Conservation (phyloP, 805 yeast genomes). For the Saccharomycopsis microspora region DNA sequence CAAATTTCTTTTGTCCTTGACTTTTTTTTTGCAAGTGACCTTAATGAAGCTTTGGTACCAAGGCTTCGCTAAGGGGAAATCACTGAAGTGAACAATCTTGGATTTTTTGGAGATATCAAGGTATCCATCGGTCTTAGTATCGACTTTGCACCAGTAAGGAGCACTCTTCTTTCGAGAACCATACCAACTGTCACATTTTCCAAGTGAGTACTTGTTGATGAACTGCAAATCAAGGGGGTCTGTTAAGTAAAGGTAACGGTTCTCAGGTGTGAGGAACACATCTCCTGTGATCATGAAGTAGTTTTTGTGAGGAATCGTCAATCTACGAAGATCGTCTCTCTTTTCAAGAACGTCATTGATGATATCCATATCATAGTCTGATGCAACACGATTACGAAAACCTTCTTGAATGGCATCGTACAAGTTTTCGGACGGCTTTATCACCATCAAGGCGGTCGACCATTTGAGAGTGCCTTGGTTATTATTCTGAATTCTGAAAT, state of each 20-base stretch:
- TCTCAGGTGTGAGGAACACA: constrained; percentile 11
- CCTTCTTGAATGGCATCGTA: constrained; percentile 21
- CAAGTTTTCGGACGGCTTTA: constrained; percentile 32
- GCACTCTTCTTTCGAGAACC: constrained; percentile 12
- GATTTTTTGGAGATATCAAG: constrained; percentile 19
- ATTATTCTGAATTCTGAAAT: constrained; percentile 7
- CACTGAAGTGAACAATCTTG: constrained; percentile 51
- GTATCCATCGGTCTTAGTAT: constrained; percentile 20
- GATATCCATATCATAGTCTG: constrained; percentile 48
- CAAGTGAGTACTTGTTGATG: constrained; percentile 14
- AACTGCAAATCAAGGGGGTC: constrained; percentile 31
- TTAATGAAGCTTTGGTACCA: constrained; percentile 28
- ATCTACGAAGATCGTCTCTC: constrained; percentile 12
- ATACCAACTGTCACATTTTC: constrained; percentile 5
- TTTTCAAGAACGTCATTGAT: constrained; percentile 21
- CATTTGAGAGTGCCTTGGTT: constrained; percentile 8
- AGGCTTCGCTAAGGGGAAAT: constrained; percentile 57
- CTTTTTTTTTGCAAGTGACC: constrained; percentile 3
- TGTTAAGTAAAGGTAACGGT: constrained; percentile 30
- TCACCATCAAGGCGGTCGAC: constrained; percentile 36
- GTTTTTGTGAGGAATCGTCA: constrained; percentile 37
- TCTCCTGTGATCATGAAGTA: constrained; percentile 45
- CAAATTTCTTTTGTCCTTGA: not conserved
- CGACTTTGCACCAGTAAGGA: constrained; percentile 14
- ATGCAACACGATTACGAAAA: constrained; percentile 19